Conservation (phyloP, 192 early-diverging fungal species). For the Coemansia sp. region DNA sequence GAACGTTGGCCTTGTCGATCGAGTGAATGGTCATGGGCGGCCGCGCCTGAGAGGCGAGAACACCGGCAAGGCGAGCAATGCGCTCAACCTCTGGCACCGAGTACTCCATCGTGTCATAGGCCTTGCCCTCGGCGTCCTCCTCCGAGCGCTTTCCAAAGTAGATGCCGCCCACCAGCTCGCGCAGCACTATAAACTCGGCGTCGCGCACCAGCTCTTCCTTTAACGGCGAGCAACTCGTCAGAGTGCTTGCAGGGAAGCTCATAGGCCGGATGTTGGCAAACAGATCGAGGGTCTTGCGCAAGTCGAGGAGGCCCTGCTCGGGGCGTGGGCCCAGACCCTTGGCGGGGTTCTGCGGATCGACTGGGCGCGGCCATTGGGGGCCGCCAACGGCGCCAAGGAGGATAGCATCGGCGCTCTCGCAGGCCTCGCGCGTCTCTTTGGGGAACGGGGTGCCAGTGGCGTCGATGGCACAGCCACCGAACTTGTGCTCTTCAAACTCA, state of each 20-base stretch:
- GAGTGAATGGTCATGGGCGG: conserved; percentile 90
- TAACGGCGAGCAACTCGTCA: conserved; percentile 83
- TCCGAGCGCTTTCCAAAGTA: conserved; percentile 96
- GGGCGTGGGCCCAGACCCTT: conserved; percentile 79
- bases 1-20: conserved; percentile 98
- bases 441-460: conserved; percentile 86
- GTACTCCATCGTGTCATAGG: conserved; percentile 95
- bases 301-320: conserved; percentile 89
- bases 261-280: conserved; percentile 98
- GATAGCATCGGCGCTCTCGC: conserved; percentile 83
- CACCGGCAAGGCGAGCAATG: conserved; percentile 91
- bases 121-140: conserved; percentile 76
- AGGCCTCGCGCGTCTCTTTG: conserved; percentile 74
- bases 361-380: conserved; percentile 84
- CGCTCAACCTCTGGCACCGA: conserved; percentile 87
- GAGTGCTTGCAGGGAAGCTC: conserved; percentile 81
- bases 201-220: conserved; percentile 88
- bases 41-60: conserved; percentile 71
- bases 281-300: conserved; percentile 89
- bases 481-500: conserved; percentile 74
- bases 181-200: conserved; percentile 87
- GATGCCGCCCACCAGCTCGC: conserved; percentile 96
- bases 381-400: conserved; percentile 97
- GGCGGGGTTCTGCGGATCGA: conserved; percentile 63
- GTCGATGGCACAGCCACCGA: conserved; percentile 92